phyloP scores from a whole-genome alignment of 192 early-diverging fungal species.

The Backusella tuberculispora region DNA sequence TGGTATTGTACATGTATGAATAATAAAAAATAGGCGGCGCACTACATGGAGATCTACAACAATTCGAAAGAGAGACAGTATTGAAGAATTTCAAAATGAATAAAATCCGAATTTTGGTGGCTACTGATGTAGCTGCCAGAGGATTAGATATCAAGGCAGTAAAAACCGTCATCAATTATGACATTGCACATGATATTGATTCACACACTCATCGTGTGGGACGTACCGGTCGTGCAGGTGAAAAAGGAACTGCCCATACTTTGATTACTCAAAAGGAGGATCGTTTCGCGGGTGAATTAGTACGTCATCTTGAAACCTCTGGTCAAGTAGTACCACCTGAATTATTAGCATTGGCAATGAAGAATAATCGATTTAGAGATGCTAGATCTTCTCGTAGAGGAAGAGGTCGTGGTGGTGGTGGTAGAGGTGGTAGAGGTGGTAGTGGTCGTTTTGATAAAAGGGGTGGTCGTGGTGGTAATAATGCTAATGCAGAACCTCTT shows the following conservation, averaged over 20 bases:
- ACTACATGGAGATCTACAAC: conserved; percentile 81
- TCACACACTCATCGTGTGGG: conserved; percentile 81
- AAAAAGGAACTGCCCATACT: conserved; percentile 68
- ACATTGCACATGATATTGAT: conserved; percentile 82
- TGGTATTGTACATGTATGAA: background rate
- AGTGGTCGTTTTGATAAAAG: conserved; percentile 12
- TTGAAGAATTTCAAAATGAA: conserved; percentile 68
- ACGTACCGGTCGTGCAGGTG: conserved; percentile 72
- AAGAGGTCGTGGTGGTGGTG: conserved; percentile 46
- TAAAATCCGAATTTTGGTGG: conserved; percentile 62
- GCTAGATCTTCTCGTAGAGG: conserved; percentile 52
- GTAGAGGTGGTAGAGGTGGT: conserved; percentile 43
- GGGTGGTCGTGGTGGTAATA: background rate
- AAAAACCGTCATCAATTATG: conserved; percentile 80
- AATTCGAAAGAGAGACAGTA: conserved; percentile 75
- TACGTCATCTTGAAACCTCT: conserved; percentile 61
- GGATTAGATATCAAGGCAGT: conserved; percentile 83
- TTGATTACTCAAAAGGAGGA: conserved; percentile 68
- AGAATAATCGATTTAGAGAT: conserved; percentile 66
- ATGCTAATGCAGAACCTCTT: conserved; percentile 9
- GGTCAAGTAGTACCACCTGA: conserved; percentile 52
- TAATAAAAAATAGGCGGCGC: conserved; percentile 28
- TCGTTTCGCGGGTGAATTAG: conserved; percentile 64
- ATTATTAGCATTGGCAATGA: conserved; percentile 51
- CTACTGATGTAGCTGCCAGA: conserved; percentile 73